Evolutionary conservation across 169 alveolate species (phyloP).

Genomic region (Plasmodium cynomolgi): DNA sequence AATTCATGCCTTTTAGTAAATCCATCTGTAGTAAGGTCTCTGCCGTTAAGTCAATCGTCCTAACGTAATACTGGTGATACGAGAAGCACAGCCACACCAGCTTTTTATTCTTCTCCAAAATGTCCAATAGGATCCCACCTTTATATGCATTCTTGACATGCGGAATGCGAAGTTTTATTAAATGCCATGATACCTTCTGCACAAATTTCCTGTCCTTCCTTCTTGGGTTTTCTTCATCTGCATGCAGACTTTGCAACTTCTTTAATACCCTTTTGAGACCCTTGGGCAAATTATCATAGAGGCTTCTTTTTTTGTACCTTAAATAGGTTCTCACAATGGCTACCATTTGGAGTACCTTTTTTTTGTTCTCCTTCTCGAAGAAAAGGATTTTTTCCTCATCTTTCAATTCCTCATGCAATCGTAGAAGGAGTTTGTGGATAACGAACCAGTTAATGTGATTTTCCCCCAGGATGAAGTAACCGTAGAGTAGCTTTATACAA

Average conservation of each 20-base stretch:
- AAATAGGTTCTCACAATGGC: slow-evolving; percentile 32
- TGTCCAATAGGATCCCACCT: slow-evolving; percentile 81
- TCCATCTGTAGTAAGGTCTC: slow-evolving; percentile 76
- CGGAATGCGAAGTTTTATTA: slow-evolving; percentile 79
- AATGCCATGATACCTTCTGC: slow-evolving; percentile 79
- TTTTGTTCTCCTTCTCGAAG: background rate
- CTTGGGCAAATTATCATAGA: slow-evolving; percentile 42
- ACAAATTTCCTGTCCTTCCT: slow-evolving; percentile 25
- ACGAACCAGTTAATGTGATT: slow-evolving; percentile 39
- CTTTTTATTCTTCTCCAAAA: slow-evolving; percentile 79
- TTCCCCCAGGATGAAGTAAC: slow-evolving; percentile 43
- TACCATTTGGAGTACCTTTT: slow-evolving; percentile 17
- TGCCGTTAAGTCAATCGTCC: slow-evolving; percentile 80
- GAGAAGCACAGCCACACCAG: slow-evolving; percentile 86
- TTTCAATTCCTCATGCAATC: slow-evolving; percentile 5
- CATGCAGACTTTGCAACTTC: background rate
- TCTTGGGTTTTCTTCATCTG: slow-evolving; percentile 10
- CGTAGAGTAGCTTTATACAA: slow-evolving; percentile 24
- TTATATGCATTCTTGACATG: slow-evolving; percentile 73
- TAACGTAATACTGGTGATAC: slow-evolving; percentile 84
- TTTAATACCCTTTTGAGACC: slow-evolving; percentile 33
- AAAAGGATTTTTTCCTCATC: background rate
- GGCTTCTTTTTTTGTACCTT: slow-evolving; percentile 44
- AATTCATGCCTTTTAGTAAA: slow-evolving; percentile 79
- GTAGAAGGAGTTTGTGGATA: slow-evolving; percentile 25